A percentile compares a stretch with the other conserved stretches of the same genome.
phyloP scores from a whole-genome alignment of 2,329 filamentous ascomycete genomes.

The Cercospora sp. region DNA sequence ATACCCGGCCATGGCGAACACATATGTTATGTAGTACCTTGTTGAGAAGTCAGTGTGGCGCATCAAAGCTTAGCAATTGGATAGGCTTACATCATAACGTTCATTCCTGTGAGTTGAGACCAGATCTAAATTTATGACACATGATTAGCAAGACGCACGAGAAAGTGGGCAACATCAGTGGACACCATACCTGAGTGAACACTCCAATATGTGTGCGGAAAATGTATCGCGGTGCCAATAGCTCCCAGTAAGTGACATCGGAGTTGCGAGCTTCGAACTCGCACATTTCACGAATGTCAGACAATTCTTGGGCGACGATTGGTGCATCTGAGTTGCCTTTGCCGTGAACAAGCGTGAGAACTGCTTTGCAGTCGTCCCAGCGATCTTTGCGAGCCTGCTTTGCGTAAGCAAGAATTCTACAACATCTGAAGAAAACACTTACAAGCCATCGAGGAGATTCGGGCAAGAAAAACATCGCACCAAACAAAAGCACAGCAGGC shows the following conservation, averaged over 20 bases:
- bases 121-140: background rate
- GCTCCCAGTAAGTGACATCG: constrained; percentile 69
- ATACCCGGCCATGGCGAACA: constrained; percentile 71
- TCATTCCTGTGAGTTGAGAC: constrained; percentile 9
- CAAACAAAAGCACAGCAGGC: constrained; percentile 50
- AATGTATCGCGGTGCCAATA: constrained; percentile 71
- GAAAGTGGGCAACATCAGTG: constrained; percentile 56
- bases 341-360: constrained; percentile 64
- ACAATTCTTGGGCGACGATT: constrained; percentile 67
- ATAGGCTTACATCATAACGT: constrained; percentile 16
- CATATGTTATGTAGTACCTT: constrained; percentile 49
- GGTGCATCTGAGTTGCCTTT: constrained; percentile 43
- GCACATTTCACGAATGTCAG: constrained; percentile 64
- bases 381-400: constrained; percentile 46
- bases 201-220: constrained; percentile 71
- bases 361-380: constrained; percentile 60
- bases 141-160: constrained; percentile 52
- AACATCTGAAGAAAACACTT: too few species aligned
- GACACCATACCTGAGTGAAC: constrained; percentile 74
- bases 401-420: background rate
- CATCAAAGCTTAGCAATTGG: background rate
- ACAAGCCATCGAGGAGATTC: constrained; percentile 63
- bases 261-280: constrained; percentile 72
- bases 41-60: background rate
- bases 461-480: constrained; percentile 58